Percentiles rank a stretch among this genome's conserved stretches.
phyloP scores from a whole-genome alignment of 169 alveolate species.

The Cryptosporidium sp. region DNA sequence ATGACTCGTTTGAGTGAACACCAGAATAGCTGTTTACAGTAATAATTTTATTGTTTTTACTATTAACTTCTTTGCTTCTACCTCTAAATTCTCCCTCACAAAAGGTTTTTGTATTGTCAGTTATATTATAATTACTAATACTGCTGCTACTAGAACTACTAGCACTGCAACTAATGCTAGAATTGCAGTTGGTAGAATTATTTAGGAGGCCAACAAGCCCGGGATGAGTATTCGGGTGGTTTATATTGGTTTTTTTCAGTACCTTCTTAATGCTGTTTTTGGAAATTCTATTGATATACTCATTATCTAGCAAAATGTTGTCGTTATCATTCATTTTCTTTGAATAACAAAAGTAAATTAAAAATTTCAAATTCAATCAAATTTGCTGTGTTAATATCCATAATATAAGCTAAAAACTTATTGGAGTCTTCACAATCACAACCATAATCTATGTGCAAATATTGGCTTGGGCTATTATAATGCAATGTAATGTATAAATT shows the following conservation, averaged over 20 bases:
- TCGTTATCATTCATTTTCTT: not conserved
- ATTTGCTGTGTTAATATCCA: not conserved
- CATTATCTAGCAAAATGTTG: slow-evolving; percentile 40
- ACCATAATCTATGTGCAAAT: not conserved
- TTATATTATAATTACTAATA: not conserved
- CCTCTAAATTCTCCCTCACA: not conserved
- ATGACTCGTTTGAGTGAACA: not conserved
- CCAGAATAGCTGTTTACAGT: not conserved
- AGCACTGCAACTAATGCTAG: not conserved
- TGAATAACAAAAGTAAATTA: not conserved
- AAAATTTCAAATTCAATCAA: not conserved
- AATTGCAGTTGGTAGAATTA: not conserved
- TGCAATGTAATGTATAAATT: no score
- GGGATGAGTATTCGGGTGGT: not conserved
- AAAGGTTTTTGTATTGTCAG: no score
- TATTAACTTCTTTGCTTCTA: not conserved
- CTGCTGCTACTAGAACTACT: not conserved
- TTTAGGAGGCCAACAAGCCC: not conserved
- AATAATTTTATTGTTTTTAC: not conserved
- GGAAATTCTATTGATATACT: slow-evolving; percentile 20
- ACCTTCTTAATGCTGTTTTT: slow-evolving; percentile 12
- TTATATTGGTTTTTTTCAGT: not conserved
- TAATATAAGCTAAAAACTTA: not conserved
- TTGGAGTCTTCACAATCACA: not conserved
- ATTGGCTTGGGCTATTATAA: no score